Evolutionary conservation across 208 protist genomes (phyloP), one percentile per base, ranked within the genome.

Genomic region (Acanthamoeba castellanii): DNA sequence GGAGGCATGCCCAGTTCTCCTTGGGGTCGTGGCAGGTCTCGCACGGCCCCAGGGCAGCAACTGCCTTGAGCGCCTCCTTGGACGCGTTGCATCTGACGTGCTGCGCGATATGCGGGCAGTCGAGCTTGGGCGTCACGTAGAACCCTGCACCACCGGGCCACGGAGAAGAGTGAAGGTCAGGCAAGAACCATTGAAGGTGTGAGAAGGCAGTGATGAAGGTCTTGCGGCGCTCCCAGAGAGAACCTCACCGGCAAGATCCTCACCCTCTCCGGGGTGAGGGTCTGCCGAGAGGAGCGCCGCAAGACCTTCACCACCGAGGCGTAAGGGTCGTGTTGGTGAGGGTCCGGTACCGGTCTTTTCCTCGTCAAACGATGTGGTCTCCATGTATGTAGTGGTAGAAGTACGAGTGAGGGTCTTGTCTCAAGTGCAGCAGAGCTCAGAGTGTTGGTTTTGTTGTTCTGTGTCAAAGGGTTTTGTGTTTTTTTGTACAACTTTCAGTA

Each of bases 1-100:
- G 59, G 4, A 94, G 89, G 45, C 89, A 94, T 0, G 50, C 89
- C 89, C 89, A 94, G 89, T 94, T 94, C 68, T 94, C 89, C 37
- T 94, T 64, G 11, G 7, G 2, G 42, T 94, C 47, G 16, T 52
- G 11, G n/a, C 89, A 94, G 16, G n/a, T 42, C 42, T 50, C 89
- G 25, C 89, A 82, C 1, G 89, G 89, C 9, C 42, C 59, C 11
- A 32, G 47, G 13, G n/a, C 32, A 7, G 89, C 59, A 0, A 94
- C 47, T 4, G 20, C 27, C 89, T 82, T 13, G 27, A 64, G 50
- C 32, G 61, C 32, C 68, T 64, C 59, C 37, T 37, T 42, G 27
- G 68, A 81, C 22, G 32, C 55, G 47, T 66, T 74, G 34, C 25
- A 25, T 47, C 22, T 94, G 30, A 76, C 55, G 11, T 68, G 47